A percentile compares a stretch with the other conserved stretches of the same genome.
phyloP scores from a whole-genome alignment of 1,139 yeast species.

The Blastobotrys elegans region DNA sequence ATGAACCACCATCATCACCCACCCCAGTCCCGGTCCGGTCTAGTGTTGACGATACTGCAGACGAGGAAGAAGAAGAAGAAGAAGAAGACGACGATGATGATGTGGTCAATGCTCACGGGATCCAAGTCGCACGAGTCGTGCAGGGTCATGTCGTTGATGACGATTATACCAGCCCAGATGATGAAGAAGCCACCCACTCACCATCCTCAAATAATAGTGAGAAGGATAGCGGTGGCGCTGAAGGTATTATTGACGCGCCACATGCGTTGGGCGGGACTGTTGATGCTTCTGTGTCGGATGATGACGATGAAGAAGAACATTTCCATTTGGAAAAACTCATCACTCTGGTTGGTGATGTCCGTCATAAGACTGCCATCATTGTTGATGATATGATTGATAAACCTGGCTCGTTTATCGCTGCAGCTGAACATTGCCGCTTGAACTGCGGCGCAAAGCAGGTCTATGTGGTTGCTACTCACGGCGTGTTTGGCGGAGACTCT shows the following conservation, averaged over 20 bases:
- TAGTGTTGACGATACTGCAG: neutral
- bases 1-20: too few species aligned
- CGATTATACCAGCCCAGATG: slow-evolving; percentile 47
- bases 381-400: slow-evolving; percentile 97
- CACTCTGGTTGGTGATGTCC: slow-evolving; percentile 94
- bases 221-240: neutral
- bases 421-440: slow-evolving; percentile 92
- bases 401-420: slow-evolving; percentile 89
- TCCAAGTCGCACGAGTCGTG: slow-evolving; percentile 93
- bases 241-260: slow-evolving; percentile 24
- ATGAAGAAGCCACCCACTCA: neutral
- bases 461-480: slow-evolving; percentile 92
- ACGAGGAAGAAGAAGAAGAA: slow-evolving; percentile 22
- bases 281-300: slow-evolving; percentile 77
- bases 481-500: slow-evolving; percentile 83
- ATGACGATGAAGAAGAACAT: slow-evolving; percentile 72
- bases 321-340: slow-evolving; percentile 78
- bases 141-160: slow-evolving; percentile 97
- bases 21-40: neutral
- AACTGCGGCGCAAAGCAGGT: slow-evolving; percentile 95
- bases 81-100: slow-evolving; percentile 61
- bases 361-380: slow-evolving; percentile 84
- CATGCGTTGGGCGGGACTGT: slow-evolving; percentile 76
- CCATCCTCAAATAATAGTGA: neutral
- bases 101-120: slow-evolving; percentile 66